These are phyloP conservation scores for Trichosporon ovoides DNA, from an alignment of 1,284 basidiomycete genomes.

Conservation along the genomic window DNA sequence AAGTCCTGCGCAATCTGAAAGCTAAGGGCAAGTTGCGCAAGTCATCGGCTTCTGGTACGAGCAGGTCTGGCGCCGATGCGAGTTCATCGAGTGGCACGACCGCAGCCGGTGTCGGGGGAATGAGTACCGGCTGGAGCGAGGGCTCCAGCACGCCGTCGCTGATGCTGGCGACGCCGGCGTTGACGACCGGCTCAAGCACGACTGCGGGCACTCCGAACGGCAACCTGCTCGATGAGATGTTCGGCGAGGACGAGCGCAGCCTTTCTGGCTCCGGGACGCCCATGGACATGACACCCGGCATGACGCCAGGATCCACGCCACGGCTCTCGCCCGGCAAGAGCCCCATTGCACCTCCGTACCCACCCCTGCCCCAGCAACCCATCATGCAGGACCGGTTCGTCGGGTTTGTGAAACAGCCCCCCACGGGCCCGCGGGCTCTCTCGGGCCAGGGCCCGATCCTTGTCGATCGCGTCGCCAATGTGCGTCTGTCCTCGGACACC, in stretches of 20 bases:
- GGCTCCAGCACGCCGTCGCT: background rate
- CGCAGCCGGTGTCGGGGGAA: background rate
- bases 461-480: constrained; percentile 15
- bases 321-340: constrained; percentile 5
- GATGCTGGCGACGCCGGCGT: constrained; percentile 4
- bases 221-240: constrained; percentile 21
- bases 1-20: constrained; percentile 42
- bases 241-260: constrained; percentile 15
- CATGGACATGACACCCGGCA: constrained; percentile 3
- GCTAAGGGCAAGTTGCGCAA: constrained; percentile 40
- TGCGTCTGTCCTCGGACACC: background rate
- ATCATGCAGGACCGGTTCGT: constrained; percentile 15
- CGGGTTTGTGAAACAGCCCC: background rate
- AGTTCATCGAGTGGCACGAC: no score
- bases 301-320: background rate
- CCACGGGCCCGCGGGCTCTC: background rate
- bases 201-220: background rate
- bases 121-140: no score
- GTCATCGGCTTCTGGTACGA: background rate
- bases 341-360: background rate
- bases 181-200: background rate
- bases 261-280: constrained; percentile 8
- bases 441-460: constrained; percentile 12
- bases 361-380: background rate
- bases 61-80: background rate